Evolutionary conservation across 495 filamentous ascomycete genomes (phyloP).

Genomic region (Daldinia grandis): DNA sequence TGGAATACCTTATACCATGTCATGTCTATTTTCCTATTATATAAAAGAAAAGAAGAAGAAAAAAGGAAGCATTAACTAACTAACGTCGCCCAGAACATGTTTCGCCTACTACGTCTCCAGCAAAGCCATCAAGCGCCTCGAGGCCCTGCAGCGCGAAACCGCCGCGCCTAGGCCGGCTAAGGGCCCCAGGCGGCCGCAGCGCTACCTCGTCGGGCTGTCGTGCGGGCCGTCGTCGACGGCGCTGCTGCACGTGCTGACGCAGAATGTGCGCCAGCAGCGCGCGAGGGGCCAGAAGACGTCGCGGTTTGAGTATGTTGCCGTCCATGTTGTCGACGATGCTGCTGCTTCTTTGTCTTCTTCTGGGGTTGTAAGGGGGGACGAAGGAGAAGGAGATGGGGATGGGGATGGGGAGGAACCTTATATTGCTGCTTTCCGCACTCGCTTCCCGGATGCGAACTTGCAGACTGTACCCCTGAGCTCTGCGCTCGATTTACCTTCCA

Average conservation of each 20-base stretch:
- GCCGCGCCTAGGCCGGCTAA: conserved; percentile 57
- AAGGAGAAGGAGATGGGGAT: background rate
- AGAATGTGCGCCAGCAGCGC: conserved; percentile 68
- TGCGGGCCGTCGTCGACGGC: conserved; percentile 83
- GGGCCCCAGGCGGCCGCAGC: conserved; percentile 52
- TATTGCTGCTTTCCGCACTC: conserved; percentile 42
- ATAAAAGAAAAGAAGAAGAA: too few relatives aligned
- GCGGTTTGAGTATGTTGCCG: conserved; percentile 71
- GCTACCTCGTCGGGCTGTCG: conserved; percentile 80
- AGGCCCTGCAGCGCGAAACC: conserved; percentile 56
- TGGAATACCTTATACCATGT: conserved; percentile 9
- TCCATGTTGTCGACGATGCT: conserved; percentile 65
- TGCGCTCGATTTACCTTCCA: conserved; percentile 53
- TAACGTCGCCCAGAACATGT: conserved; percentile 67
- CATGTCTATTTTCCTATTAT: too few relatives aligned
- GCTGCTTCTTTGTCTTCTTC: background rate
- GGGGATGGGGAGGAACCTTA: background rate
- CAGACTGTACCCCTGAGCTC: conserved; percentile 64
- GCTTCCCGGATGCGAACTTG: conserved; percentile 69
- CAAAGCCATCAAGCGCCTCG: conserved; percentile 83
- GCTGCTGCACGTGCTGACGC: conserved; percentile 77
- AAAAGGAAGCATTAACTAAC: too few relatives aligned
- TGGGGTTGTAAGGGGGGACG: too few relatives aligned
- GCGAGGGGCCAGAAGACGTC: conserved; percentile 61
- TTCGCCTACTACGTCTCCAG: conserved; percentile 76